Percentiles rank a stretch among this genome's conserved stretches.
Conservation (phyloP, 164 flowering plant genomes). For the Santalum album region DNA sequence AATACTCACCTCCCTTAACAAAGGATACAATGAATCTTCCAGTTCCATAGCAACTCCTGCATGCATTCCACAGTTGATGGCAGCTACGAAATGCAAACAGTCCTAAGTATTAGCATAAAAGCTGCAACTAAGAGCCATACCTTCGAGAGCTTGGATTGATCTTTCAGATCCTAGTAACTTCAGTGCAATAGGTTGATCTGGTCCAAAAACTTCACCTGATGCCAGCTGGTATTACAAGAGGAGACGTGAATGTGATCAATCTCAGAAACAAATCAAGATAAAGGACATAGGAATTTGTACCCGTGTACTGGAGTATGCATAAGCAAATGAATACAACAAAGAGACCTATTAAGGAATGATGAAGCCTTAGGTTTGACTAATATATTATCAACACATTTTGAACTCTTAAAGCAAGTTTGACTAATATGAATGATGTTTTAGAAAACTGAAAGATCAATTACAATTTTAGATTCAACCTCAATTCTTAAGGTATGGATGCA, state of each 20-base stretch:
- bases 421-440: too few species aligned
- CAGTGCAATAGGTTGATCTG: constrained; percentile 82
- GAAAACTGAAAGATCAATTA: too few species aligned
- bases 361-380: too few species aligned
- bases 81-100: too few species aligned
- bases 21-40: constrained; percentile 90
- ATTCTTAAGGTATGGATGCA: too few species aligned
- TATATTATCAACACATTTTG: too few species aligned
- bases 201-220: constrained; percentile 91
- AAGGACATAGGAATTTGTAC: background rate
- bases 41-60: constrained; percentile 99
- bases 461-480: too few species aligned
- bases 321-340: too few species aligned
- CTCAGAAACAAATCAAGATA: background rate
- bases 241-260: constrained; percentile 4
- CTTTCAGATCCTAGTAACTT: constrained; percentile 82
- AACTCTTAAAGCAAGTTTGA: too few species aligned
- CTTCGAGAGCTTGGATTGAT: constrained; percentile 88
- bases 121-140: constrained; percentile 18
- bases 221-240: constrained; percentile 55
- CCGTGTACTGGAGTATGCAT: too few species aligned
- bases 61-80: constrained; percentile 11
- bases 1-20: constrained; percentile 81
- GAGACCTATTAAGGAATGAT: too few species aligned
- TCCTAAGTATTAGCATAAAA: background rate